A percentile compares a stretch with the other conserved stretches of the same genome.
Evolutionary conservation across 2,329 filamentous ascomycete species (phyloP).

Genomic region (Talaromyces sp.): DNA sequence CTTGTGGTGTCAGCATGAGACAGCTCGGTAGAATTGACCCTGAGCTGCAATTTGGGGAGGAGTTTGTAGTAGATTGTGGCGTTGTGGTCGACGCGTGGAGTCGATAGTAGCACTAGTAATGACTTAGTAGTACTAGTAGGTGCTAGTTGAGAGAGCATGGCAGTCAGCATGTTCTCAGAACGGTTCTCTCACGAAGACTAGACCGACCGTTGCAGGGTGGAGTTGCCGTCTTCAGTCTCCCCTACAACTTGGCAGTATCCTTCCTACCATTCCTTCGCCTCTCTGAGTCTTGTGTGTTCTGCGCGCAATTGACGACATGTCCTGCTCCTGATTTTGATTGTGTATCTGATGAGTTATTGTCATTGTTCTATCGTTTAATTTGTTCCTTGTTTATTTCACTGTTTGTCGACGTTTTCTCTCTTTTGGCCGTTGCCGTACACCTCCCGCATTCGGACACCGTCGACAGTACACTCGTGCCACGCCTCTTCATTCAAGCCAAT

Average conservation of each 20-base stretch:
- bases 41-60: background rate
- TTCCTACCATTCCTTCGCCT: background rate
- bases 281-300: background rate
- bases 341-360: background rate
- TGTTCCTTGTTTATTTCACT: background rate
- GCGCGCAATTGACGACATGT: constrained; percentile 6
- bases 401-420: background rate
- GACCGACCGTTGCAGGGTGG: background rate
- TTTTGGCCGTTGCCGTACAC: background rate
- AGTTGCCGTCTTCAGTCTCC: background rate
- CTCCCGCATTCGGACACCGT: background rate
- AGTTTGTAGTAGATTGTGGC: background rate
- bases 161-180: background rate
- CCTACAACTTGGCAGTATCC: background rate
- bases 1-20: background rate
- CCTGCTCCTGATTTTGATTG: background rate
- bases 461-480: background rate
- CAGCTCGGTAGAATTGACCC: background rate
- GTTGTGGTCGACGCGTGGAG: background rate
- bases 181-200: background rate
- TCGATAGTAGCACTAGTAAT: background rate
- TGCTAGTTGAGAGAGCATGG: background rate
- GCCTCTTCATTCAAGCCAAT: background rate
- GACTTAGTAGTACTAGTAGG: too few relatives aligned
- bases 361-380: constrained; percentile 3